Evolutionary conservation across 2,329 filamentous ascomycete genomes (phyloP), one percentile per base, ranked within the genome.

Genomic region (Trichoderma lentiforme): DNA sequence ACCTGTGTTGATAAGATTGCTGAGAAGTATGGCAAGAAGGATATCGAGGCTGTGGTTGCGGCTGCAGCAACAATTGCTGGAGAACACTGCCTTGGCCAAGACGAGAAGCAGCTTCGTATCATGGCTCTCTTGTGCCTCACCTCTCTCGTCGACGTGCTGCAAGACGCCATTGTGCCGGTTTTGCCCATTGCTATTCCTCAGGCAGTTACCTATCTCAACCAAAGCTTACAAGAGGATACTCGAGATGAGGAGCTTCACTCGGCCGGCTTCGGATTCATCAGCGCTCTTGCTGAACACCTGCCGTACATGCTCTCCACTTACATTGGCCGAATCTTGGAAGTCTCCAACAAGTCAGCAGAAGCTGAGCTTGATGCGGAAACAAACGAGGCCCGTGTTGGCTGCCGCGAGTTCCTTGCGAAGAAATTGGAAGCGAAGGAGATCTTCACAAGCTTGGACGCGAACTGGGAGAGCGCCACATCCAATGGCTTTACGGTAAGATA

Each of bases 11-110:
- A 98, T 82, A 93, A 93, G 81, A 97, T 99, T 74, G 89, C 93
- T 3, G 95, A 98, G 82, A 95, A 95, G 80, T 98, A 97, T 80
- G 97, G 96, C 75, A 97, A 96, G 85, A 97, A 95, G 80, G 93
- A 97, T 77, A 86, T 92, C 1, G 89, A 92, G 75, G 91, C 90
- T 58, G 92, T 97, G 58, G 86, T 92, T 30, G 88, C 88, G 5
- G 92, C 94, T 6, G 93, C 94, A 5, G 86, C 90, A 72, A 92
- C 91, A 1, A 92, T 99, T 76, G 90, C 93, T 47, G 90, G 94
- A 56, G 84, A 90, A 70, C 86, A 92, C 74, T 95, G 93, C 74
- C 87, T 98, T 63, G 93, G 92, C 47, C 91, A 92, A 79, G 82
- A 86, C 14, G 92, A 97, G 77, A 85, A 88, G 75, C 89, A 89